phyloP scores from a whole-genome alignment of 176 grass and related monocot species.

The Avena eriantha region DNA sequence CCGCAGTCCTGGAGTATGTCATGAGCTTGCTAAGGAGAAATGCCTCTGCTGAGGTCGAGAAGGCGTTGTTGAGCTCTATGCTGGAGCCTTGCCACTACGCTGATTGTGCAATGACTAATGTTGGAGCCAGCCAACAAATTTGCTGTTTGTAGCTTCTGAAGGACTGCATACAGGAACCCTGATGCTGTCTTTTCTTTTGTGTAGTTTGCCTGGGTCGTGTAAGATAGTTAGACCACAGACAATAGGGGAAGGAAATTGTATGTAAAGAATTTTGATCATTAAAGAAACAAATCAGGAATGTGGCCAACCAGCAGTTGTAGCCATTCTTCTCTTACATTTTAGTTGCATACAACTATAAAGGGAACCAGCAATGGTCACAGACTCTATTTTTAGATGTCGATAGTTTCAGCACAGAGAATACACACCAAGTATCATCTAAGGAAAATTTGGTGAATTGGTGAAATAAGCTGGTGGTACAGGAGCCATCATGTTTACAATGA shows the following conservation, averaged over 20 bases:
- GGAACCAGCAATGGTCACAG: neutral
- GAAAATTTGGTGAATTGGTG: neutral
- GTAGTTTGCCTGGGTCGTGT: neutral
- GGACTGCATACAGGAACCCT: neutral
- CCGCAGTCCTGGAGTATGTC: slow-evolving; percentile 54
- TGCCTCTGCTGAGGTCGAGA: slow-evolving; percentile 56
- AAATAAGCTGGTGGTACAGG: slow-evolving; percentile 4
- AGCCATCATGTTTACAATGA: neutral
- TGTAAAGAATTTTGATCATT: neutral
- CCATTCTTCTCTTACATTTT: neutral
- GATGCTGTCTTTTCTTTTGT: neutral
- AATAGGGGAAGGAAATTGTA: slow-evolving; percentile 1
- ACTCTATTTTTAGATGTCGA: neutral
- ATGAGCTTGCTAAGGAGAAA: slow-evolving; percentile 50
- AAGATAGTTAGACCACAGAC: neutral
- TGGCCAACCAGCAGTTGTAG: neutral
- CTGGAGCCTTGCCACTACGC: slow-evolving; percentile 17
- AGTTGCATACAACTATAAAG: neutral
- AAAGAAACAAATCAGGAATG: neutral
- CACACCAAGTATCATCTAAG: neutral
- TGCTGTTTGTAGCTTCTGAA: slow-evolving; percentile 29
- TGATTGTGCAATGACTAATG: neutral
- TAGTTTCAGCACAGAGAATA: neutral
- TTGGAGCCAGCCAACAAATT: slow-evolving; percentile 23
- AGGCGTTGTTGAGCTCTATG: slow-evolving; percentile 54